These are phyloP conservation scores for Vitis amurensis DNA, from an alignment of 164 flowering plant genomes.

Conservation along the genomic window DNA sequence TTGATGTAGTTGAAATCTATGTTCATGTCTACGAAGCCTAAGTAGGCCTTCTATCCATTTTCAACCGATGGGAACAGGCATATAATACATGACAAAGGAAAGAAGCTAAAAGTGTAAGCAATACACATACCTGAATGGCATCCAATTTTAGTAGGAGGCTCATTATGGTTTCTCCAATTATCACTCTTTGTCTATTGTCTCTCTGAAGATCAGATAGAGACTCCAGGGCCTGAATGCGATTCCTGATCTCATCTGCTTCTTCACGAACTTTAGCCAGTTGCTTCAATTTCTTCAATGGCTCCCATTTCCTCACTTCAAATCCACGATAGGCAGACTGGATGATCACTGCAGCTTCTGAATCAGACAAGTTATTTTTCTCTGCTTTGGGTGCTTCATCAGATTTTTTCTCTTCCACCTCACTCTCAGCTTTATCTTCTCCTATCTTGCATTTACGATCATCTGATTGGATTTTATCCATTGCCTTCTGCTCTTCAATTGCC, in stretches of 20 bases:
- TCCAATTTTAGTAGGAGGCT: constrained; percentile 62
- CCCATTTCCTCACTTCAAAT: constrained; percentile 62
- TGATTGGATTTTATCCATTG: background rate
- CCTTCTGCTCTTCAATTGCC: constrained; percentile 3
- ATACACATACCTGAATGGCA: constrained; percentile 63
- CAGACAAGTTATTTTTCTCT: constrained; percentile 26
- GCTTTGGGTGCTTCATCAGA: background rate
- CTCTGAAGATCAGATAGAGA: constrained; percentile 19
- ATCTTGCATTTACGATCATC: constrained; percentile 2
- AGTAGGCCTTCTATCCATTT: too few relatives aligned
- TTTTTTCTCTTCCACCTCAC: background rate
- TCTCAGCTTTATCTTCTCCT: background rate
- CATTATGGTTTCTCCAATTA: constrained; percentile 70
- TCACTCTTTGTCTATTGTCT: constrained; percentile 35
- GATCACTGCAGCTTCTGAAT: constrained; percentile 49
- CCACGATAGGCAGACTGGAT: constrained; percentile 79
- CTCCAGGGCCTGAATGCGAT: constrained; percentile 36
- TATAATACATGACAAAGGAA: background rate
- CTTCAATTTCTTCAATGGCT: constrained; percentile 64
- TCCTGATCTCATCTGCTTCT: constrained; percentile 33
- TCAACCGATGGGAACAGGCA: background rate
- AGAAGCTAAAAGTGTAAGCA: background rate
- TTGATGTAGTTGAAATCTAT: too few relatives aligned
- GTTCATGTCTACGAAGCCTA: too few relatives aligned
- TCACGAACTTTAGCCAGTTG: constrained; percentile 45